Evolutionary conservation across 441 rosid species (phyloP).

Genomic region (Kokia cookei): DNA sequence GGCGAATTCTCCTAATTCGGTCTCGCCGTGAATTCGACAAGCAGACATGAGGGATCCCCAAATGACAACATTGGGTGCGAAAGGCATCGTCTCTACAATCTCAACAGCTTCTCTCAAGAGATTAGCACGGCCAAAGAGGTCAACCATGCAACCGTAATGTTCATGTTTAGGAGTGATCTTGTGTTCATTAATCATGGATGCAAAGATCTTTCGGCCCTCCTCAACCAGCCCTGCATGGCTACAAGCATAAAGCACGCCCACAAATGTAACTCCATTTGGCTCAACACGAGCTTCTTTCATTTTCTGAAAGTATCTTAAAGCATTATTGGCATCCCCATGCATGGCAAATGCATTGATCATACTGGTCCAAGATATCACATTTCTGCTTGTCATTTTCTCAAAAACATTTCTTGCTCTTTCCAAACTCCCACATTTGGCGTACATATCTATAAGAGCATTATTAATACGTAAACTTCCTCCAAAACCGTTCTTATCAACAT

Average conservation of each 20-base stretch:
- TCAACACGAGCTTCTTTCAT: slow-evolving; percentile 34
- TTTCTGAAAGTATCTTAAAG: slow-evolving; percentile 24
- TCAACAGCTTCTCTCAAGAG: slow-evolving; percentile 45
- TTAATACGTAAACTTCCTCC: slow-evolving; percentile 28
- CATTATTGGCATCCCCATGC: slow-evolving; percentile 42
- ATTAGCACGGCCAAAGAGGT: slow-evolving; percentile 51
- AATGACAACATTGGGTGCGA: slow-evolving; percentile 48
- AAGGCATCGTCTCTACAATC: slow-evolving; percentile 49
- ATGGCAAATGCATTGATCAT: slow-evolving; percentile 51
- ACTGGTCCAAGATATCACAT: slow-evolving; percentile 58
- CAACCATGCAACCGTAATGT: slow-evolving; percentile 65
- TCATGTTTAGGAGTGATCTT: slow-evolving; percentile 35
- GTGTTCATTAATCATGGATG: slow-evolving; percentile 41
- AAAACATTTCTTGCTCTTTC: slow-evolving; percentile 38
- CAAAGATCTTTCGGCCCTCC: slow-evolving; percentile 40
- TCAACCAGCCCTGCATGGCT: slow-evolving; percentile 52
- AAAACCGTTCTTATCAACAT: slow-evolving; percentile 23
- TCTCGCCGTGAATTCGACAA: slow-evolving; percentile 37
- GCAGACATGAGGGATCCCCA: slow-evolving; percentile 71
- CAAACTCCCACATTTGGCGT: slow-evolving; percentile 55
- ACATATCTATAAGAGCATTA: slow-evolving; percentile 49
- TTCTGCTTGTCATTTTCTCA: slow-evolving; percentile 31
- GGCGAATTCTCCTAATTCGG: slow-evolving; percentile 41
- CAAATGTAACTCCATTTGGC: slow-evolving; percentile 46
- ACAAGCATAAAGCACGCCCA: slow-evolving; percentile 49